These are phyloP conservation scores for Nakaseomyces delphensis DNA, from an alignment of 1,139 yeast species.

Conservation along the genomic window DNA sequence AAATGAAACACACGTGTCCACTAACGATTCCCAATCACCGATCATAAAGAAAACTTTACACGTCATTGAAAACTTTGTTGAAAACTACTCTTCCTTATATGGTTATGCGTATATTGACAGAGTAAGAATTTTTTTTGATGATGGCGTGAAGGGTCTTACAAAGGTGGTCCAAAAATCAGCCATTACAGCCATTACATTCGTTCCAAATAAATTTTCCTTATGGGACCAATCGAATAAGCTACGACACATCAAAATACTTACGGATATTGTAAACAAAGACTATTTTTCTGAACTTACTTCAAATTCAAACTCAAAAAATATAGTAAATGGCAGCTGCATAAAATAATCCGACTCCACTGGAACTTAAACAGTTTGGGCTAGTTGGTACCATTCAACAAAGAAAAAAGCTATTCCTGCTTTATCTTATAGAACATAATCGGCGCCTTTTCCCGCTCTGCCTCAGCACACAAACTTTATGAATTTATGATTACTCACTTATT, in stretches of 20 bases:
- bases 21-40: conserved; percentile 8
- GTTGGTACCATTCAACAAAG: no score
- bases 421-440: conserved; percentile 5
- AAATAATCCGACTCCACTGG: no score
- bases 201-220: conserved; percentile 1
- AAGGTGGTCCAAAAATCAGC: neutral
- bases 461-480: no score
- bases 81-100: conserved; percentile 18
- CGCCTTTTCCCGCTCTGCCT: no score
- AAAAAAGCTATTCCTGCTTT: no score
- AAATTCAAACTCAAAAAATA: no score
- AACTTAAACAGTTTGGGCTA: no score
- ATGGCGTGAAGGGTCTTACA: conserved; percentile 5
- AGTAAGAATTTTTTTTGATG: conserved; percentile 18
- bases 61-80: conserved; percentile 17
- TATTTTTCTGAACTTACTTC: conserved; percentile 7
- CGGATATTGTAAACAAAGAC: conserved; percentile 5
- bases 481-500: neutral
- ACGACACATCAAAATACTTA: neutral
- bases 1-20: neutral
- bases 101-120: conserved; percentile 22
- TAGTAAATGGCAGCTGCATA: no score
- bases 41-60: conserved; percentile 13
- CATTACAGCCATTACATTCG: neutral
- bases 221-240: conserved; percentile 2